Base-by-base conservation (phyloP, 2,329 filamentous ascomycete species). In the Pochonia chlamydosporia region DNA sequence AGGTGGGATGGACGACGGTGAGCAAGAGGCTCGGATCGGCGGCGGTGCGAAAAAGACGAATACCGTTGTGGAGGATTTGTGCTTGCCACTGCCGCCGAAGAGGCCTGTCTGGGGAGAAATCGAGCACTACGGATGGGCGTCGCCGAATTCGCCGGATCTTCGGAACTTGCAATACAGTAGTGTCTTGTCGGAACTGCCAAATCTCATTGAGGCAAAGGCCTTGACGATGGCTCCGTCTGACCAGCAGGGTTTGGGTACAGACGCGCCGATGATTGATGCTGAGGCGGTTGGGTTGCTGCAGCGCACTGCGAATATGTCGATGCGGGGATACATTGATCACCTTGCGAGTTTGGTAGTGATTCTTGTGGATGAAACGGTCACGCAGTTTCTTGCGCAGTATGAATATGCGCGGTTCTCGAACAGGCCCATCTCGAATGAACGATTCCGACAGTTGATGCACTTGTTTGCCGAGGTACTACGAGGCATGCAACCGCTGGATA, bases 161-260 rank as follows among this genome's bases (percentile, higher is more conserved):
- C 83, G 89, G 4, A 82, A 89, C 59, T 69, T 97, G n/a, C 83
- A 95, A 54, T 97, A 95, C 65, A 78, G 76, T 56, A 82, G 82
- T 2, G 89, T 99, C 21, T 74, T 96, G 16, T 76, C 79, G 31
- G 92, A 97, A 65, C 74, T 99, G 21, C 89, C 91, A 1, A 85
- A 95, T 60, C 75, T 97, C 24, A 87, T 97, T 52, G 92, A 97
- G 70, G 92, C 89, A 9, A 92, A 92, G 64, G 92, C 90, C 1
- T 81, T 96, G n/a, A 90, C 88, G 0, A 77, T 96, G 31, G 89
- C 87, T 1, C 89, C 84, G 25, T 71, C 74, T 1, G 73, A 69
- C 14, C 14, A 39, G 20, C 35, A 39, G 5, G 35, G 18, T 4
- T 13, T 23, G 18, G 35, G 21, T 3, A 26, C 24, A 14, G 35